Percentiles rank a stretch among this genome's conserved stretches.
phyloP scores from a whole-genome alignment of 805 yeast genomes.

The Saturnispora silvae region DNA sequence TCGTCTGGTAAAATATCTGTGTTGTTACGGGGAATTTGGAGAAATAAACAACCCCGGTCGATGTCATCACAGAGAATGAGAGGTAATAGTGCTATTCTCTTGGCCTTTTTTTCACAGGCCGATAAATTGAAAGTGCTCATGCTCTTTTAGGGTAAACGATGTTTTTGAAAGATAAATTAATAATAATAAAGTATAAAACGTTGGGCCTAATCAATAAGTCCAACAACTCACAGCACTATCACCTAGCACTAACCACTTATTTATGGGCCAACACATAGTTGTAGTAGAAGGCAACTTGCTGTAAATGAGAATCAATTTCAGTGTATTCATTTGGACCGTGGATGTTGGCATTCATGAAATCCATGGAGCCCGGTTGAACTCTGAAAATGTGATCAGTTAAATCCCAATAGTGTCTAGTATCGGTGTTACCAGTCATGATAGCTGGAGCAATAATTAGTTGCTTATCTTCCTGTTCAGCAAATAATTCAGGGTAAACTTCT shows the following conservation, averaged over 20 bases:
- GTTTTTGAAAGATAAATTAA: neutral
- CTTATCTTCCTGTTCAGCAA: slow-evolving; percentile 9
- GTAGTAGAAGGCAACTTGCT: slow-evolving; percentile 33
- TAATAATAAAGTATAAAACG: neutral
- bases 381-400: slow-evolving; percentile 51
- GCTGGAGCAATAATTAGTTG: slow-evolving; percentile 39
- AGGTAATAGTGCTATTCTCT: no score
- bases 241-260: no score
- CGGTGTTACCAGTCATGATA: slow-evolving; percentile 61
- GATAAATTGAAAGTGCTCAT: no score
- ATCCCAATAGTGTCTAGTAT: slow-evolving; percentile 54
- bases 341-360: slow-evolving; percentile 23
- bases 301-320: slow-evolving; percentile 47
- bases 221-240: no score
- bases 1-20: slow-evolving; percentile 50
- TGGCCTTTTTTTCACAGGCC: no score
- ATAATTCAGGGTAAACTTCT: slow-evolving; percentile 21
- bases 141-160: no score
- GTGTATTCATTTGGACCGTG: slow-evolving; percentile 61
- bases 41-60: slow-evolving; percentile 28
- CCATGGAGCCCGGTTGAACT: slow-evolving; percentile 34
- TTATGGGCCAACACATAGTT: slow-evolving; percentile 10
- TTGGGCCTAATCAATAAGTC: no score
- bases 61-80: neutral
- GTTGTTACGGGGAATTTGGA: slow-evolving; percentile 43